Percentiles rank a stretch among this genome's conserved stretches.
phyloP scores from a whole-genome alignment of 2,329 filamentous ascomycete species.

The Graphilbum sp. region DNA sequence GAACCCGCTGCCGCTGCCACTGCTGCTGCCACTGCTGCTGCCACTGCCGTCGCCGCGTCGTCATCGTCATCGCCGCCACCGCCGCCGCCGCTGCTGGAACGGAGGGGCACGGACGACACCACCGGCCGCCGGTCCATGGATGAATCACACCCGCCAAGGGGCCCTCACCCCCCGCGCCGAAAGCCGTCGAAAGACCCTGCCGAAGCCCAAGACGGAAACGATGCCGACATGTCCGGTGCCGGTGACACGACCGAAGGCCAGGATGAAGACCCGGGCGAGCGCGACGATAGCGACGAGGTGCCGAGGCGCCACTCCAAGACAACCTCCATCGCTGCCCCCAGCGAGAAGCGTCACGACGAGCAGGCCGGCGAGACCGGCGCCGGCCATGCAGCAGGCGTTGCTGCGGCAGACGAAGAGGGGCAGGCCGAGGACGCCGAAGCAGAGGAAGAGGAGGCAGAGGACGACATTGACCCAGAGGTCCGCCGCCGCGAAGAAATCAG shows the following conservation, averaged over 20 bases:
- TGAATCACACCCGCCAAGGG: slow-evolving; percentile 21
- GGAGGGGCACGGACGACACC: slow-evolving; percentile 29
- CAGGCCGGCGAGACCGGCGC: neutral
- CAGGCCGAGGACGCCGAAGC: slow-evolving; percentile 33
- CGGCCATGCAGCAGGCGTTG: too few species aligned
- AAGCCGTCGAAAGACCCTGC: slow-evolving; percentile 31
- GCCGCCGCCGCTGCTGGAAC: slow-evolving; percentile 24
- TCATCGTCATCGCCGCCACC: neutral
- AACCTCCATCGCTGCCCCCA: slow-evolving; percentile 4
- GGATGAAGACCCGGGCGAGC: slow-evolving; percentile 45
- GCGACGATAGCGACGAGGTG: slow-evolving; percentile 57
- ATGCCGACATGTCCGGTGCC: slow-evolving; percentile 48
- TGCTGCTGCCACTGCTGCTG: slow-evolving; percentile 11
- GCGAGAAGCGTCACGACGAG: neutral
- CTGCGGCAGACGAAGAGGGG: slow-evolving; percentile 4
- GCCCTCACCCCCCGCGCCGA: slow-evolving; percentile 29
- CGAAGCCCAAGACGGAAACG: slow-evolving; percentile 41
- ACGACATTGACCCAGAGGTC: slow-evolving; percentile 76
- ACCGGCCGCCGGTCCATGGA: slow-evolving; percentile 35
- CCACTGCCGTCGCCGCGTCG: slow-evolving; percentile 13
- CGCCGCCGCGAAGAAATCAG: slow-evolving; percentile 74
- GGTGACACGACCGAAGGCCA: slow-evolving; percentile 47
- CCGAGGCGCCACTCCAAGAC: slow-evolving; percentile 15
- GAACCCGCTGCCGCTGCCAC: neutral
- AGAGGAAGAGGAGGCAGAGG: slow-evolving; percentile 56